phyloP scores from a whole-genome alignment of 2,329 filamentous ascomycete genomes.

The Rhytidhysteron rufulum region DNA sequence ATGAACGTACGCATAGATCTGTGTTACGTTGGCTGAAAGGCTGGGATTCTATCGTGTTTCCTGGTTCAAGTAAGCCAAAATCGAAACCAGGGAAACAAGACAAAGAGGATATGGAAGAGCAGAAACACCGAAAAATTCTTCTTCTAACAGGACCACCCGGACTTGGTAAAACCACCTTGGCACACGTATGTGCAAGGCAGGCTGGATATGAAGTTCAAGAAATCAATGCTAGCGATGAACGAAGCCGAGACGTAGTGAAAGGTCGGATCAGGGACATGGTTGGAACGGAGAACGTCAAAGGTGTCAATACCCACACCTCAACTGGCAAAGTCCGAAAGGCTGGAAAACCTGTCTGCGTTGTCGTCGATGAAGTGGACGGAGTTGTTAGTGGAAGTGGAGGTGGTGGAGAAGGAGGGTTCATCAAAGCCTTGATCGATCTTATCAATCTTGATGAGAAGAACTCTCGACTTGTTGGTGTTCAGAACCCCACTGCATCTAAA shows the following conservation, averaged over 20 bases:
- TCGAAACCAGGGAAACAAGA: constrained; percentile 41
- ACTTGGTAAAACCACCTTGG: constrained; percentile 90
- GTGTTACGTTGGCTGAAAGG: constrained; percentile 91
- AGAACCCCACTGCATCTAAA: constrained; percentile 25
- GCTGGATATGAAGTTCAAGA: constrained; percentile 96
- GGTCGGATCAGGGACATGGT: constrained; percentile 87
- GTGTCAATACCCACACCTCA: constrained; percentile 54
- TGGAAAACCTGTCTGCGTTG: constrained; percentile 83
- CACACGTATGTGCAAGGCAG: constrained; percentile 91
- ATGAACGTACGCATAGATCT: constrained; percentile 86
- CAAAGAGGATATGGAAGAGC: constrained; percentile 61
- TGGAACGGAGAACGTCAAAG: constrained; percentile 87
- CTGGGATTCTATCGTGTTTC: constrained; percentile 93
- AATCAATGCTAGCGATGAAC: constrained; percentile 96
- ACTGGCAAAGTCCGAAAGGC: constrained; percentile 62
- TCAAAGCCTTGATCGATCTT: constrained; percentile 90
- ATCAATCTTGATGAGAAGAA: constrained; percentile 86
- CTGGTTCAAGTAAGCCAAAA: constrained; percentile 63
- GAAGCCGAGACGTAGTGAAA: constrained; percentile 84
- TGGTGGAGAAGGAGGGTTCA: constrained; percentile 82
- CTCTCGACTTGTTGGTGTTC: constrained; percentile 37
- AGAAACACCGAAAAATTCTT: constrained; percentile 79
- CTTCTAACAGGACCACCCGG: constrained; percentile 89
- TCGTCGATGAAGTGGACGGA: constrained; percentile 96
- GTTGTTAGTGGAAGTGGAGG: constrained; percentile 76